These are phyloP conservation scores for Pichia kudriavzevii DNA, from an alignment of 1,139 yeast species.

Conservation along the genomic window DNA sequence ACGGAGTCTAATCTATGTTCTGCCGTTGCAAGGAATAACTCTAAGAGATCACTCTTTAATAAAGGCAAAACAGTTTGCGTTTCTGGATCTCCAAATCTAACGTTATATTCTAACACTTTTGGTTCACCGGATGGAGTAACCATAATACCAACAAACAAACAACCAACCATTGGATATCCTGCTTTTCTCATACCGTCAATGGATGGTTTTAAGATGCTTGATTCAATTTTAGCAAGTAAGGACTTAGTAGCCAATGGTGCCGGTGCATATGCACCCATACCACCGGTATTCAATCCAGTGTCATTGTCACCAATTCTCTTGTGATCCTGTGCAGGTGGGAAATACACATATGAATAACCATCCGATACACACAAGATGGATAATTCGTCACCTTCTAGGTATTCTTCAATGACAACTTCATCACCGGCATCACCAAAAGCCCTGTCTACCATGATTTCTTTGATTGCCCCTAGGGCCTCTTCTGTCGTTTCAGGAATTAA, in stretches of 20 bases:
- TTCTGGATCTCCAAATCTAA: conserved; percentile 98
- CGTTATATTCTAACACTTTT: conserved; percentile 92
- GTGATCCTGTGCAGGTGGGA: conserved; percentile 98
- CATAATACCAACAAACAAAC: conserved; percentile 95
- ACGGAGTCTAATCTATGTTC: conserved; percentile 92
- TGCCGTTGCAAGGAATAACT: conserved; percentile 87
- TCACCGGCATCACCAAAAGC: conserved; percentile 93
- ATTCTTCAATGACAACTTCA: conserved; percentile 95
- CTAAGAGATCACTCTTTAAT: conserved; percentile 85
- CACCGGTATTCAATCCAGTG: conserved; percentile 93
- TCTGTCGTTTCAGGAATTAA: conserved; percentile 77
- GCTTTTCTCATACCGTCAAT: conserved; percentile 96
- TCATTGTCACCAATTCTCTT: conserved; percentile 93
- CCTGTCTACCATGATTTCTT: conserved; percentile 82
- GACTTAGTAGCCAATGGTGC: conserved; percentile 83
- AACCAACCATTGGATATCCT: conserved; percentile 93
- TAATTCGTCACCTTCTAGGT: conserved; percentile 92
- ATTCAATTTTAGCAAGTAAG: conserved; percentile 61
- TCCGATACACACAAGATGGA: conserved; percentile 89
- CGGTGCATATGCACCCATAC: conserved; percentile 99
- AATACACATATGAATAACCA: conserved; percentile 83
- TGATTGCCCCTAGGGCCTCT: conserved; percentile 80
- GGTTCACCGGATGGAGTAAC: conserved; percentile 74
- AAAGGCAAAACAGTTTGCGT: conserved; percentile 94
- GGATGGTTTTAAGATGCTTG: conserved; percentile 75